Percentiles rank a stretch among this genome's conserved stretches.
These are phyloP conservation scores for Exophiala spinifera DNA, from an alignment of 2,329 filamentous ascomycete genomes.

Conservation along the genomic window DNA sequence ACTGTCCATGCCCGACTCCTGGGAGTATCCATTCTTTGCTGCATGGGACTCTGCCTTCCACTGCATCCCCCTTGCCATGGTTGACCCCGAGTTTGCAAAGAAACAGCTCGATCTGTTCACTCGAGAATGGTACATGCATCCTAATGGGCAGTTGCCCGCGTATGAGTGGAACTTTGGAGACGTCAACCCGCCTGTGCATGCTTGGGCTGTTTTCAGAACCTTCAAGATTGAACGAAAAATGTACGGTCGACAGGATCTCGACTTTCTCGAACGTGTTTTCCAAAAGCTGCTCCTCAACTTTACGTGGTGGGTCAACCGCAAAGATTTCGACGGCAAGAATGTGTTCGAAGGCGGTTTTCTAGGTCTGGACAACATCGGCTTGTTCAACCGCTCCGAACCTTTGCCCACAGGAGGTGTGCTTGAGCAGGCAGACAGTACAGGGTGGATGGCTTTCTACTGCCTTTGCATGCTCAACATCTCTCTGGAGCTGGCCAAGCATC, in stretches of 20 bases:
- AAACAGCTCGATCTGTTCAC: constrained; percentile 96
- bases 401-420: constrained; percentile 88
- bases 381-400: constrained; percentile 96
- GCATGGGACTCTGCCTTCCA: constrained; percentile 98
- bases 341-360: constrained; percentile 96
- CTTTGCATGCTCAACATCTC: constrained; percentile 96
- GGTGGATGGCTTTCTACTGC: constrained; percentile 99
- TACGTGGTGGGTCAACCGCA: constrained; percentile 99
- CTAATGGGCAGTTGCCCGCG: constrained; percentile 89
- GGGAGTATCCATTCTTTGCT: constrained; percentile 98
- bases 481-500: constrained; percentile 89
- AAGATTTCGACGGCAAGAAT: constrained; percentile 91
- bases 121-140: constrained; percentile 98
- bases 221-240: constrained; percentile 99
- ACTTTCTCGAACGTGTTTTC: constrained; percentile 94
- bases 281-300: constrained; percentile 95
- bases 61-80: constrained; percentile 93
- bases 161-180: constrained; percentile 98
- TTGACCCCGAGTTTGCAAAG: constrained; percentile 96
- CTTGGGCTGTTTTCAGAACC: constrained; percentile 89
- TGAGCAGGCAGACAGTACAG: constrained; percentile 95
- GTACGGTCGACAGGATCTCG: constrained; percentile 89
- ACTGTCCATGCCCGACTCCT: constrained; percentile 95
- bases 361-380: constrained; percentile 91
- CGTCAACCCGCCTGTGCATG: constrained; percentile 93